phyloP scores from a whole-genome alignment of 331 rosid species.

The Acacia pycnantha region DNA sequence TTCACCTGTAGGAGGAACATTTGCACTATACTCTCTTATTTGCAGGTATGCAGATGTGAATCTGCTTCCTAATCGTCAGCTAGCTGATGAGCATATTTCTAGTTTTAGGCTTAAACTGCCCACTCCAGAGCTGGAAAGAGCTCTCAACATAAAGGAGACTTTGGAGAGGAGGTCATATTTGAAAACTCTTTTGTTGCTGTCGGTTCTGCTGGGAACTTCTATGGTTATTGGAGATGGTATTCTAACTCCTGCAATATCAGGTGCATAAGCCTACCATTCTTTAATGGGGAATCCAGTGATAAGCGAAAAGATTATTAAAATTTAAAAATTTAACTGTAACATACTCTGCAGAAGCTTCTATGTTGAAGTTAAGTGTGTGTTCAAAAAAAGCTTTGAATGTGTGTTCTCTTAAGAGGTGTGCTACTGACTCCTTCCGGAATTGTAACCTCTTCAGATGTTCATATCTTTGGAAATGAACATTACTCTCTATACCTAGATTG shows the following conservation, averaged over 20 bases:
- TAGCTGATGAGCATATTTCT: conserved; percentile 85
- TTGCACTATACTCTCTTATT: conserved; percentile 93
- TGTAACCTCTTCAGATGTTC: neutral
- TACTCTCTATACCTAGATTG: neutral
- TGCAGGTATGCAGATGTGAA: conserved; percentile 90
- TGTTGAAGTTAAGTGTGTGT: neutral
- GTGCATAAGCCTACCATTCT: conserved; percentile 36
- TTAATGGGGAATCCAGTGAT: conserved; percentile 10
- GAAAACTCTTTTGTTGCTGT: conserved; percentile 68
- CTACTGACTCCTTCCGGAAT: too few relatives aligned
- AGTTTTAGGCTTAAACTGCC: conserved; percentile 91
- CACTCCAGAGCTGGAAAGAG: conserved; percentile 91
- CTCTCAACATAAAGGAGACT: conserved; percentile 69
- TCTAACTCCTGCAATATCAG: conserved; percentile 95
- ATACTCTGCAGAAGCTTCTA: neutral
- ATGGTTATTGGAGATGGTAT: conserved; percentile 98
- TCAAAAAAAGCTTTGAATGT: neutral
- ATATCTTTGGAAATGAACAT: neutral
- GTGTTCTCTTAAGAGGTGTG: too few relatives aligned
- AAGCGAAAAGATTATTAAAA: neutral
- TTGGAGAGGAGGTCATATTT: conserved; percentile 60
- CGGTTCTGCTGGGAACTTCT: conserved; percentile 93
- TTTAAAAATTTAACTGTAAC: neutral
- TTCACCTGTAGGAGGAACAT: conserved; percentile 84
- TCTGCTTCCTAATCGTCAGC: conserved; percentile 87